phyloP scores from a whole-genome alignment of 2,329 filamentous ascomycete genomes.

The Chrysoporthe cubensis region DNA sequence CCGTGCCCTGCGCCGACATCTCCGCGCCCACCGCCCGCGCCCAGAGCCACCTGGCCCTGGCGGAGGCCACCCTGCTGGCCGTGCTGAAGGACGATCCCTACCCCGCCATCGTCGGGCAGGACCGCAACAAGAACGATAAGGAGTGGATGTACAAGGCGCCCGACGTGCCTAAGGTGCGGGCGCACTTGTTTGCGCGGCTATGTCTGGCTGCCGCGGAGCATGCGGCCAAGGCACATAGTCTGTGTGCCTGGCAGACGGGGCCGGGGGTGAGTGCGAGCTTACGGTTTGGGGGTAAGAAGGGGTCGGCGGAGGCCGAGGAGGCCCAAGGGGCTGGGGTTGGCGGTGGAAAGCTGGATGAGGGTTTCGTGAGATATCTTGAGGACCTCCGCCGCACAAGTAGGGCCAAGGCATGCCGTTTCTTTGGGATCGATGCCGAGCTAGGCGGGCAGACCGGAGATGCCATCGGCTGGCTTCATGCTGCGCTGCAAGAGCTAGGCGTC shows the following conservation, averaged over 20 bases:
- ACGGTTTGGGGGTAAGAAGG: constrained; percentile 16
- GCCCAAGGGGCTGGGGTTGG: constrained; percentile 34
- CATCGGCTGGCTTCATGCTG: constrained; percentile 84
- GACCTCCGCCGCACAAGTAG: constrained; percentile 76
- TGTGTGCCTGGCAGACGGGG: constrained; percentile 40
- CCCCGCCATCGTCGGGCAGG: constrained; percentile 77
- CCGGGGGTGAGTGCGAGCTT: constrained; percentile 5
- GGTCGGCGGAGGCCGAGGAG: constrained; percentile 33
- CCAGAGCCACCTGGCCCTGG: constrained; percentile 70
- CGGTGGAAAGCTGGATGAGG: constrained; percentile 62
- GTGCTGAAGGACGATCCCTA: constrained; percentile 96
- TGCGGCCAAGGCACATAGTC: constrained; percentile 69
- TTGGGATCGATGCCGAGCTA: constrained; percentile 86
- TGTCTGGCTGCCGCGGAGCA: constrained; percentile 90
- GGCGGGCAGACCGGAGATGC: constrained; percentile 80
- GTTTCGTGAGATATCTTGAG: constrained; percentile 72
- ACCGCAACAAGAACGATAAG: constrained; percentile 78
- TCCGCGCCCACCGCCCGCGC: constrained; percentile 56
- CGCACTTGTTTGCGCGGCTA: constrained; percentile 83
- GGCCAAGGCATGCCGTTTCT: constrained; percentile 86
- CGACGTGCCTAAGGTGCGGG: constrained; percentile 84
- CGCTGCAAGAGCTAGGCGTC: constrained; percentile 74
- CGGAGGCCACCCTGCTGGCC: constrained; percentile 87
- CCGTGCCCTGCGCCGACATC: constrained; percentile 57
- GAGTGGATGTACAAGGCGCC: constrained; percentile 98